Conservation (phyloP, 352 stramenopile species). For the Pythium aristosporum region DNA sequence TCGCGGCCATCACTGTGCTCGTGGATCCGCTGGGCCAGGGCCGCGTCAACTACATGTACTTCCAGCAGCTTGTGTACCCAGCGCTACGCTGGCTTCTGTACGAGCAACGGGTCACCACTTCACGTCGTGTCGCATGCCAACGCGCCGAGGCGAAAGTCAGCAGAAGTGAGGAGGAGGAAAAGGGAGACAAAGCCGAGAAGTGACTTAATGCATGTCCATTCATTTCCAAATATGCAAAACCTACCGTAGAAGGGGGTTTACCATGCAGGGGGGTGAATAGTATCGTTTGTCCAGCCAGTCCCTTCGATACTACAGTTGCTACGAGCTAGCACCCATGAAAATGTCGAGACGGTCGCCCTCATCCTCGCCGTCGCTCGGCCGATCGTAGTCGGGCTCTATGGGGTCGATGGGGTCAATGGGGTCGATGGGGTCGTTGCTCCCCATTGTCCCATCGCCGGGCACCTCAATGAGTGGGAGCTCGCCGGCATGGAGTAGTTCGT, state of each 20-base stretch:
- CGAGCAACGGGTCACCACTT: conserved; percentile 12
- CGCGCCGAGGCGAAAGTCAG: conserved; percentile 11
- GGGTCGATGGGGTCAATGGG: conserved; percentile 3
- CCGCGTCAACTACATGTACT: conserved; percentile 59
- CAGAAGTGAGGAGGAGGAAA: background rate
- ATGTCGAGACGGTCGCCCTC: background rate
- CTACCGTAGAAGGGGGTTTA: too few relatives aligned
- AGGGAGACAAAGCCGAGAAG: background rate
- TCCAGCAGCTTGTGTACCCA: conserved; percentile 54
- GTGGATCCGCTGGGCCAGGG: conserved; percentile 46
- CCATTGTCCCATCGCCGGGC: background rate
- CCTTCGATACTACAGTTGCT: background rate
- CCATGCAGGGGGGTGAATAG: too few relatives aligned
- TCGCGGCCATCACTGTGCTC: conserved; percentile 36
- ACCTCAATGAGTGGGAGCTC: background rate
- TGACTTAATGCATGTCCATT: conserved; percentile 2
- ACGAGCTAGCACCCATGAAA: conserved; percentile 7
- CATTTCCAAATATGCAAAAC: background rate
- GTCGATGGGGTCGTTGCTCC: conserved; percentile 14
- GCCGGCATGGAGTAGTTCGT: conserved; percentile 14
- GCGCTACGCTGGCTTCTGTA: conserved; percentile 39
- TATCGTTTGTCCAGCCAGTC: background rate
- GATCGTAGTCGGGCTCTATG: conserved; percentile 16
- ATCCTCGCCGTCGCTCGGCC: conserved; percentile 2
- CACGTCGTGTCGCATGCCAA: background rate